Conservation (phyloP, 768 basidiomycete species). For the Wakefieldia striispora region DNA sequence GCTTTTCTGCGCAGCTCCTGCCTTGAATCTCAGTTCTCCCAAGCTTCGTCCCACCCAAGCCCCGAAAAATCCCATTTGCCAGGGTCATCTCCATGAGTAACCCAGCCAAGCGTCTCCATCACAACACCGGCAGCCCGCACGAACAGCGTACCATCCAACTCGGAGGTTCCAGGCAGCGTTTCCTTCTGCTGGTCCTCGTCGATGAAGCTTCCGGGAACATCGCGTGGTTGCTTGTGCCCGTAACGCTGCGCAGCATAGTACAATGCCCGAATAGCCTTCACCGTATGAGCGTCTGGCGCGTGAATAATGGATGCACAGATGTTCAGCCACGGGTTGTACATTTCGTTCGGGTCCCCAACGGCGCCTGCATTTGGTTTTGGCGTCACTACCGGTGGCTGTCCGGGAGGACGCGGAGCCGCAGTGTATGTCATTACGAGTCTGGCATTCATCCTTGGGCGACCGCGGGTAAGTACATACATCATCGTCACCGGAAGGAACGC, state of each 20-base stretch:
- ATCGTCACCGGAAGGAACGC: conserved; percentile 40
- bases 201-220: conserved; percentile 42
- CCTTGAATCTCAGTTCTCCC: conserved; percentile 37
- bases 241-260: conserved; percentile 48
- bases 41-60: conserved; percentile 61
- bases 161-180: conserved; percentile 42
- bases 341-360: conserved; percentile 36
- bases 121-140: conserved; percentile 55
- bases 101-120: conserved; percentile 58
- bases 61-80: conserved; percentile 56
- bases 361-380: conserved; percentile 16
- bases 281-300: conserved; percentile 50
- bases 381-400: background rate
- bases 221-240: conserved; percentile 40
- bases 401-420: conserved; percentile 40
- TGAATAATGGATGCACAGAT: conserved; percentile 46
- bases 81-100: conserved; percentile 46
- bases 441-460: conserved; percentile 52
- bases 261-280: conserved; percentile 50
- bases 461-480: conserved; percentile 40
- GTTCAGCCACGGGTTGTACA: conserved; percentile 52
- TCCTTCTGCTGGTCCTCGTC: conserved; percentile 35
- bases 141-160: conserved; percentile 56
- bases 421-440: conserved; percentile 47
- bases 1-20: too few species aligned